These are phyloP conservation scores for Talaromyces sp. DNA, from an alignment of 2,329 filamentous ascomycete genomes.

Conservation along the genomic window DNA sequence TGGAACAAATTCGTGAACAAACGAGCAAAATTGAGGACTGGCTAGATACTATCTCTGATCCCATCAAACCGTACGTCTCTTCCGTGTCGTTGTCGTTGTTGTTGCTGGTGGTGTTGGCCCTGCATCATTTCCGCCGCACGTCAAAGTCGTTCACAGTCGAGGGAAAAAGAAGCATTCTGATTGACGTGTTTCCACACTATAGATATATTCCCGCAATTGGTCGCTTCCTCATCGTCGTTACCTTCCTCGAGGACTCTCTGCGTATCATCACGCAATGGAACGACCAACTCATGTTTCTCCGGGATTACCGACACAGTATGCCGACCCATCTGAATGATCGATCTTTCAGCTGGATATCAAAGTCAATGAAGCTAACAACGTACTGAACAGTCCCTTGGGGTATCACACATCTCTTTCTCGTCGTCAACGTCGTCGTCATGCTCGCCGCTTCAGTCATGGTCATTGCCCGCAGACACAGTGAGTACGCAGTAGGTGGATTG, in stretches of 20 bases:
- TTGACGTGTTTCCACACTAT: constrained; percentile 39
- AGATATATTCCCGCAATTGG: constrained; percentile 94
- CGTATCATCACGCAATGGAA: constrained; percentile 96
- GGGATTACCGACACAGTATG: constrained; percentile 90
- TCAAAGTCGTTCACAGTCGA: too few species aligned
- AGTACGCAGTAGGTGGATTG: constrained; percentile 86
- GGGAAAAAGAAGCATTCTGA: constrained; percentile 29
- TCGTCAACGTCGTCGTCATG: constrained; percentile 89
- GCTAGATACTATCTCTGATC: constrained; percentile 81
- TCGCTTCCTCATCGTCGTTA: constrained; percentile 95
- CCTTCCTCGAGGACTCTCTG: constrained; percentile 93
- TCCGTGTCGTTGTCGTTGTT: background rate
- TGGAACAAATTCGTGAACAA: constrained; percentile 87
- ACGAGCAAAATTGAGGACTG: constrained; percentile 98
- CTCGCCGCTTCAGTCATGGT: constrained; percentile 74
- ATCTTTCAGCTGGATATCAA: constrained; percentile 3
- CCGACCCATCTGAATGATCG: constrained; percentile 2
- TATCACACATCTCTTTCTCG: constrained; percentile 87
- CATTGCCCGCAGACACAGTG: constrained; percentile 87
- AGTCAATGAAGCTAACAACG: background rate
- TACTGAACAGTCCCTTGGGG: constrained; percentile 68
- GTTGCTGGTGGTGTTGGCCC: background rate
- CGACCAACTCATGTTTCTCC: constrained; percentile 89
- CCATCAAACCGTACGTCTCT: constrained; percentile 75
- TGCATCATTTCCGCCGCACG: background rate